Conservation (phyloP, 2,329 filamentous ascomycete genomes). For the Penicillium sp. region DNA sequence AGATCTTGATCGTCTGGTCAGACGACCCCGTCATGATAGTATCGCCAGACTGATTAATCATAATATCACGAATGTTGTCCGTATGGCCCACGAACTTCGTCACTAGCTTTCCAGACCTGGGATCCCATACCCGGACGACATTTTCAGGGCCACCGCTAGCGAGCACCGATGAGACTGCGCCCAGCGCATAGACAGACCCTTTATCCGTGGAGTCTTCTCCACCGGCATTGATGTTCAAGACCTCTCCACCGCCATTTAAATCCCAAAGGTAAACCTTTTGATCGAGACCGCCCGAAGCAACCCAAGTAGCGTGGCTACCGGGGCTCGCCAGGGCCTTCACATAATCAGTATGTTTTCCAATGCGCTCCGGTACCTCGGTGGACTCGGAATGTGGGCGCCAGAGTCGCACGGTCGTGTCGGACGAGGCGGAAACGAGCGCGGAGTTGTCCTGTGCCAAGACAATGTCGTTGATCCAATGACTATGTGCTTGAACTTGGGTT, state of each 20-base stretch:
- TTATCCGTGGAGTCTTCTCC: conserved; percentile 79
- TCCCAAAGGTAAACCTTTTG: conserved; percentile 92
- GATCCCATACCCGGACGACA: conserved; percentile 85
- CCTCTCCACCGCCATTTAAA: conserved; percentile 74
- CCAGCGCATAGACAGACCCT: conserved; percentile 87
- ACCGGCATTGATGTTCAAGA: conserved; percentile 64
- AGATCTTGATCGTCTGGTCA: conserved; percentile 94
- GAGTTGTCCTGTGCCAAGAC: conserved; percentile 67
- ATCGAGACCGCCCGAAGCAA: conserved; percentile 87
- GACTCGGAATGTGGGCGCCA: conserved; percentile 68
- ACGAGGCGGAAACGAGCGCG: conserved; percentile 78
- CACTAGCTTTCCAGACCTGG: conserved; percentile 75
- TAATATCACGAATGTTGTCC: conserved; percentile 82
- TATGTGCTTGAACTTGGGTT: conserved; percentile 69
- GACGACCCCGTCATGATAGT: conserved; percentile 89
- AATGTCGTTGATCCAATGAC: conserved; percentile 94
- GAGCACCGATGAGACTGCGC: conserved; percentile 67
- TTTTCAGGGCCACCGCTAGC: conserved; percentile 92
- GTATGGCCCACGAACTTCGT: conserved; percentile 97
- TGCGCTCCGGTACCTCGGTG: conserved; percentile 60
- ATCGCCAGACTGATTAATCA: conserved; percentile 80
- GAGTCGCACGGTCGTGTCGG: conserved; percentile 85
- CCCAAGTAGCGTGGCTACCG: conserved; percentile 63
- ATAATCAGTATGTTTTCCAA: conserved; percentile 91
- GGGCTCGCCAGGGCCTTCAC: conserved; percentile 88